These are phyloP conservation scores for Emmonsiellopsis sp. DNA, from an alignment of 2,329 filamentous ascomycete genomes.

Conservation along the genomic window DNA sequence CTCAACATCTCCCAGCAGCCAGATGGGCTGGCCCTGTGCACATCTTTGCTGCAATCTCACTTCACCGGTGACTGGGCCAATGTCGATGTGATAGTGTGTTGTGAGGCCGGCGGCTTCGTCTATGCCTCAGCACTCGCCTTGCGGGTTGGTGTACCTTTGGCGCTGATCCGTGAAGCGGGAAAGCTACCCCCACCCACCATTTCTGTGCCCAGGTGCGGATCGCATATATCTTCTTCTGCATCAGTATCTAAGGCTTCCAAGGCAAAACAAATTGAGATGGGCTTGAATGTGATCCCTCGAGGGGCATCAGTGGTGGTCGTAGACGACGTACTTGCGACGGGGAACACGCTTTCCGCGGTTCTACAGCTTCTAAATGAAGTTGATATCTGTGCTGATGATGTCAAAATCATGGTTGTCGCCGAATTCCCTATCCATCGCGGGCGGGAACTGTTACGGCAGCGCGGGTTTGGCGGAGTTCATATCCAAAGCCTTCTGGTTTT, in stretches of 20 bases:
- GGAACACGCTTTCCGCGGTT: conserved; percentile 45
- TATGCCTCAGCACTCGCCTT: conserved; percentile 44
- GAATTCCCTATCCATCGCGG: conserved; percentile 50
- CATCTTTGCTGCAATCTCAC: conserved; percentile 38
- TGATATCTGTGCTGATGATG: conserved; percentile 31
- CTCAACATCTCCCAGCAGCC: conserved; percentile 46
- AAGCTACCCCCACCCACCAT: conserved; percentile 51
- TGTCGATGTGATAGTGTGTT: conserved; percentile 40
- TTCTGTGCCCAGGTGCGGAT: conserved; percentile 39
- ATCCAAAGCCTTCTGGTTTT: conserved; percentile 48
- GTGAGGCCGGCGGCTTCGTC: conserved; percentile 49
- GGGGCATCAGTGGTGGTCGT: conserved; percentile 44
- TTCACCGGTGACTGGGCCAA: conserved; percentile 40
- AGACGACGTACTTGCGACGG: conserved; percentile 52
- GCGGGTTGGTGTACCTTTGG: conserved; percentile 34
- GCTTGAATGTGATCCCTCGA: conserved; percentile 29
- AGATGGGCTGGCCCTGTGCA: conserved; percentile 43
- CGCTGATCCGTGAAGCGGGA: conserved; percentile 44
- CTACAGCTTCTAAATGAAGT: conserved; percentile 39
- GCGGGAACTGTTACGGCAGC: conserved; percentile 34
- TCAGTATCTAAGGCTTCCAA: conserved; percentile 9
- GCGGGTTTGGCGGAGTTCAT: conserved; percentile 41
- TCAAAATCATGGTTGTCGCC: conserved; percentile 45
- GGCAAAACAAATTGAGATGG: conserved; percentile 42
- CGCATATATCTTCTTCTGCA: conserved; percentile 44